Evolutionary conservation across 1,284 basidiomycete species (phyloP), one percentile per base, ranked within the genome.

Genomic region (Ceratorhiza oryzae-sativae): DNA sequence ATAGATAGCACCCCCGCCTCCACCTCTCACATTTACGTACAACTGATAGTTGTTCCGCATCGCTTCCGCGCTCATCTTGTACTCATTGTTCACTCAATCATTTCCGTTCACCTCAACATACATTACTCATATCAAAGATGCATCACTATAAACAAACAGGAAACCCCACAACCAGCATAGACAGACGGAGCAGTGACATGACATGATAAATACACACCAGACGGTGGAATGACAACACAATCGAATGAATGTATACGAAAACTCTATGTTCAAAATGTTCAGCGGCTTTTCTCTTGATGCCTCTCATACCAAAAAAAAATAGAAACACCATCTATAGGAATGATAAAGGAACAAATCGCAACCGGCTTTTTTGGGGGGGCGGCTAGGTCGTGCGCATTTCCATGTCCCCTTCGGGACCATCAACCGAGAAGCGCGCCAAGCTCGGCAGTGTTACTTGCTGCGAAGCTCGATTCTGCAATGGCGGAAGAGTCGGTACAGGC

Each of bases 371-470:
- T 65, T 65, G 49, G 10, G 27, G 42, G n/a, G n/a, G 4, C 45
- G 32, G 30, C 34, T 65, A 65, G 18, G 42, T 27, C 12, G 61
- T 49, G 45, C 62, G 62, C 62, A 65, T 65, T n/a, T 65, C 62
- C 48, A 65, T 53, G 27, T 65, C 62, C 36, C 48, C 62, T 49
- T 45, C 42, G 48, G 62, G 27, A 20, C 62, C 62, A 46, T 65
- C 62, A 32, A 65, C 62, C 30, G 46, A 51, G 48, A 65, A 65
- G 45, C 62, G 62, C 32, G 62, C 62, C n/a, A 65, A 46, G 23
- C 62, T 65, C 30, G 62, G 62, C 6, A 65, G 48, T 32, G 48
- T 46, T n/a, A 65, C 62, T 65, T 65, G 62, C 62, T 65, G 62
- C 6, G 48, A 49, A 32, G 15, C 46, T 32, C 62, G 62, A 53